Evolutionary conservation across 2,329 filamentous ascomycete species (phyloP).

Genomic region (Aspergillus thermomutatus): DNA sequence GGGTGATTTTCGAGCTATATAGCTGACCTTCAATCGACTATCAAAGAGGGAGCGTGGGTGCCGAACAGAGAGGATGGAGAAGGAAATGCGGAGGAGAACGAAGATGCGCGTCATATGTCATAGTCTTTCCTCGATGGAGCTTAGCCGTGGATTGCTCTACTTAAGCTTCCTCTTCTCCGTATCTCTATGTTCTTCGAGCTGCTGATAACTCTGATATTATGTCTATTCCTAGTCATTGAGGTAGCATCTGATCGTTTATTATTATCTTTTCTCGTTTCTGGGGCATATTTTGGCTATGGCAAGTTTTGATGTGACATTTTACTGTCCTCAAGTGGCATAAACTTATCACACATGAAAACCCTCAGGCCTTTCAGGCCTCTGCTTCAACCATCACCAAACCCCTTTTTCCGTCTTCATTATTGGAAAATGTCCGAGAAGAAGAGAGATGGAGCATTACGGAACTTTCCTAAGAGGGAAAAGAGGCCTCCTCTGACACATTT

Average conservation of each 20-base stretch:
- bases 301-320: background rate
- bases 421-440: constrained; percentile 6
- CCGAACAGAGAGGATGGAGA: background rate
- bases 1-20: background rate
- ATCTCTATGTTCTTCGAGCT: background rate
- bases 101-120: constrained; percentile 7
- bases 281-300: background rate
- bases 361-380: constrained; percentile 2
- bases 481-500: constrained; percentile 44
- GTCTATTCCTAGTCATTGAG: background rate
- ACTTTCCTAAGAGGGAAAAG: constrained; percentile 17
- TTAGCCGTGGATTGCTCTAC: background rate
- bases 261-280: background rate
- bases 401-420: background rate
- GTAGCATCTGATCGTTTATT: background rate
- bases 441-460: background rate
- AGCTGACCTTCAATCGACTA: background rate
- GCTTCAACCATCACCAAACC: background rate
- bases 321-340: background rate
- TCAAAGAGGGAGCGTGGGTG: background rate
- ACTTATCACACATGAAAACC: constrained; percentile 3
- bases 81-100: background rate
- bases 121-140: background rate
- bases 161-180: background rate
- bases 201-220: background rate